Conservation (phyloP, 495 filamentous ascomycete species). For the Tricharina praecox region DNA sequence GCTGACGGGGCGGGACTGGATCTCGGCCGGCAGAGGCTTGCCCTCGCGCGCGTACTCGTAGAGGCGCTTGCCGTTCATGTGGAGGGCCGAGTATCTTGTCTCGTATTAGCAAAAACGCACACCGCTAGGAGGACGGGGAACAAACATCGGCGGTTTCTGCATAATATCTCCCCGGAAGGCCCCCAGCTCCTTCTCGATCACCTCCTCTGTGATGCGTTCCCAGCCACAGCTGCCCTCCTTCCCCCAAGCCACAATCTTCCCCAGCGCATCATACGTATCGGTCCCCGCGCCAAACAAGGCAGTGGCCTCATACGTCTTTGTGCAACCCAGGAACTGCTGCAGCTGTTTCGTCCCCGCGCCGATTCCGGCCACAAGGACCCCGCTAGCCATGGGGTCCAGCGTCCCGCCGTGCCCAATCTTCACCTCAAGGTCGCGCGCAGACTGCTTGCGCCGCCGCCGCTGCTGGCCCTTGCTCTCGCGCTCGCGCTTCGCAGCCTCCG, state of each 20-base stretch:
- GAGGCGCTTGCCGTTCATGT: slow-evolving; percentile 73
- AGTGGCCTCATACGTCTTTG: slow-evolving; percentile 79
- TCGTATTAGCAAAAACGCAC: background rate
- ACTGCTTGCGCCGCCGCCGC: slow-evolving; percentile 35
- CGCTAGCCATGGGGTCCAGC: slow-evolving; percentile 82
- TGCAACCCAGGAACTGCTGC: slow-evolving; percentile 60
- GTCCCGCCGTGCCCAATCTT: slow-evolving; percentile 97
- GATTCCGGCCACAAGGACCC: slow-evolving; percentile 74
- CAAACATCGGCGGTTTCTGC: slow-evolving; percentile 70
- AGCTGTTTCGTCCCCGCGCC: slow-evolving; percentile 77
- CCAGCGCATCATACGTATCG: slow-evolving; percentile 74
- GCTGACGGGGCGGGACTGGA: slow-evolving; percentile 60
- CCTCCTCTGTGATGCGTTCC: slow-evolving; percentile 58
- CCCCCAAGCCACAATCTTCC: slow-evolving; percentile 59
- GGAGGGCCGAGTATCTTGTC: slow-evolving; percentile 57
- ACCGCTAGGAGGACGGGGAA: background rate
- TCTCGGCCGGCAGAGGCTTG: slow-evolving; percentile 63
- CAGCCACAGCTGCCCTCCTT: too few relatives aligned
- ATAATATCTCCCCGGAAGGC: slow-evolving; percentile 71
- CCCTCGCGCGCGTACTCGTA: slow-evolving; percentile 95
- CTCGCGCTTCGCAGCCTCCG: slow-evolving; percentile 36
- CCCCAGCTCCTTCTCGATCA: slow-evolving; percentile 57
- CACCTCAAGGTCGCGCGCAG: slow-evolving; percentile 43
- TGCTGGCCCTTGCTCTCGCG: slow-evolving; percentile 39
- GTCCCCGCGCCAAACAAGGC: slow-evolving; percentile 84